Conservation (phyloP, 225 moss, liverwort and hornwort species). For the Marchantia paleacea region DNA sequence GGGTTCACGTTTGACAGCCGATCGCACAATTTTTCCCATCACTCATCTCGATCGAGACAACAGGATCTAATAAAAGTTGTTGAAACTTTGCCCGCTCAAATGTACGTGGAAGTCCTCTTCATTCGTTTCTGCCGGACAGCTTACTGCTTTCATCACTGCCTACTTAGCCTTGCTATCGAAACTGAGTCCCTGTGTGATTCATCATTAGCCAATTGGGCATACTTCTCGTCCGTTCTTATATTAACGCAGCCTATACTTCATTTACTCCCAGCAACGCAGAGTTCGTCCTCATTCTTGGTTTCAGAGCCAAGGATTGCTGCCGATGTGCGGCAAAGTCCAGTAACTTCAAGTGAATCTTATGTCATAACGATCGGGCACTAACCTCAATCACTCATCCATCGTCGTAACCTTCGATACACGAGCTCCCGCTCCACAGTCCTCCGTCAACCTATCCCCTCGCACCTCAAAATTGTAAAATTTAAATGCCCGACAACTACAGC, state of each 20-base stretch:
- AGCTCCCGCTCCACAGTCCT: slow-evolving; percentile 1
- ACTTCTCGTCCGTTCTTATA: neutral
- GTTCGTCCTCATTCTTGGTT: too few species aligned
- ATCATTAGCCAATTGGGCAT: neutral
- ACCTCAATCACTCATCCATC: slow-evolving; percentile 12
- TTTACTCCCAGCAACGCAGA: neutral
- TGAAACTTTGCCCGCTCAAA: neutral
- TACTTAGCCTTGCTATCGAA: neutral
- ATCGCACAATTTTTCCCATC: neutral
- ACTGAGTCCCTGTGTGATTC: neutral
- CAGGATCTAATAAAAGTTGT: neutral
- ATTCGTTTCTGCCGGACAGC: neutral
- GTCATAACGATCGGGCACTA: neutral
- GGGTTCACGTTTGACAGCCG: slow-evolving; percentile 3
- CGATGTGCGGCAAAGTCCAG: neutral
- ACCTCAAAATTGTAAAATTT: slow-evolving; percentile 1
- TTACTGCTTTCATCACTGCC: neutral
- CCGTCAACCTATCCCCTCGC: neutral
- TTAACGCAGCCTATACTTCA: neutral
- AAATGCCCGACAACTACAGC: slow-evolving; percentile 3
- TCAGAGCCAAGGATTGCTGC: neutral
- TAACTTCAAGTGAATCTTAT: neutral
- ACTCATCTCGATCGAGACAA: slow-evolving; percentile 1
- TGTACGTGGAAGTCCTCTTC: neutral
- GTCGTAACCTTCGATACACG: neutral